Base-by-base conservation (phyloP, 495 filamentous ascomycete species). In the Penicillium mononematosum region DNA sequence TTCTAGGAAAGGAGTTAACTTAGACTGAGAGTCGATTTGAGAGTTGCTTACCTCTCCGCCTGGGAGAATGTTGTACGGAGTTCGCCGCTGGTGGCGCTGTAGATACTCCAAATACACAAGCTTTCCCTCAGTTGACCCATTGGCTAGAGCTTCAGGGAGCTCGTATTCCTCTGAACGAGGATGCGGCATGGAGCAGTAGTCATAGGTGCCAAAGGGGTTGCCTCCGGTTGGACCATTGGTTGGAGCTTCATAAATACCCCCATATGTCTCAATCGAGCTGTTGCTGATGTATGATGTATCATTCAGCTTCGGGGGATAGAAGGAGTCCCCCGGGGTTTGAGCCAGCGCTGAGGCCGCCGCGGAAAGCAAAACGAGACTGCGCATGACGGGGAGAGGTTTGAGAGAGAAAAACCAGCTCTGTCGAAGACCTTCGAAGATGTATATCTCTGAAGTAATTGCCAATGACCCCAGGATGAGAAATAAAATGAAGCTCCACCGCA, bases 141-240 rank as follows among this genome's bases (percentile, higher is more conserved):
- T 69, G 5, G 59, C 51, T 12, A 76, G 58, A 7, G 70, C 65
- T 7, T 49, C 53, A 0, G 75, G 75, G 17, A 70, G 53, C 9
- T 60, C 9, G 43, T 78, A 78, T 27, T 72, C 66, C 14, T 70
- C 49, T n/a, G 49, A 45, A 27, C 68, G 73, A 4, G 75, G 75
- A 62, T 78, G 75, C n/a, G 75, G 75, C 75, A 78, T 78, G 5
- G 69, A 65, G 29, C 75, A 78, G 53, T 78, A 78, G 46, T 76
- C 70, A 52, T 78, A 78, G 27, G 52, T 61, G 25, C 70, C 70
- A 5, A 70, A 66, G 0, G 64, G 58, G 4, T 48, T 46, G 1
- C 63, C 58, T 14, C 52, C 56, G 17, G 67, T 70, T 3, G 75
- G 62, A 9, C 67, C 65, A 46, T 64, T 63, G 2, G 61, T 62